Conservation (phyloP, 2,329 filamentous ascomycete species). For the Proliferodiscus dingleyae region DNA sequence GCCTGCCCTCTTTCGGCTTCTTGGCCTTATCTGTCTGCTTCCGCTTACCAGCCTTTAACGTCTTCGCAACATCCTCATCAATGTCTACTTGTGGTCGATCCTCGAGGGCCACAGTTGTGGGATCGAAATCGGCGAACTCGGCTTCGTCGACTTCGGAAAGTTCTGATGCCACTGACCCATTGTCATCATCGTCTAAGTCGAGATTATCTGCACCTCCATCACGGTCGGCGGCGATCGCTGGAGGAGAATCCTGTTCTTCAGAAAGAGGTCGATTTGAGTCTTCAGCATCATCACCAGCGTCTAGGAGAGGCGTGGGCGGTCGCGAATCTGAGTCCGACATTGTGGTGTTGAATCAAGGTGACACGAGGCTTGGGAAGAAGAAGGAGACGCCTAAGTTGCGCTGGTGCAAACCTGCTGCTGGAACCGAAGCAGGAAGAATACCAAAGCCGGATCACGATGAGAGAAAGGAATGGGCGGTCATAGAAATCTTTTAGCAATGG, state of each 20-base stretch:
- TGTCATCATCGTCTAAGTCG: slow-evolving; percentile 20
- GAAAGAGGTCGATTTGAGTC: slow-evolving; percentile 17
- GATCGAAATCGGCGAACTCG: slow-evolving; percentile 66
- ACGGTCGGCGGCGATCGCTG: slow-evolving; percentile 23
- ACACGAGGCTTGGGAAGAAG: not conserved
- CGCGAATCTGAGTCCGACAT: slow-evolving; percentile 29
- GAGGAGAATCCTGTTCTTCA: slow-evolving; percentile 21
- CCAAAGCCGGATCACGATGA: no score
- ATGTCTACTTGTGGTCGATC: slow-evolving; percentile 58
- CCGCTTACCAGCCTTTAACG: slow-evolving; percentile 59
- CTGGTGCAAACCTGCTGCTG: no score
- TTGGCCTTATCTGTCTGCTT: slow-evolving; percentile 61
- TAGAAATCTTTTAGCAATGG: not conserved
- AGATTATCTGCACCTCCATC: slow-evolving; percentile 28
- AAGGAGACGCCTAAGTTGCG: no score
- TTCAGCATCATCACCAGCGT: slow-evolving; percentile 16
- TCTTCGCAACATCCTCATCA: slow-evolving; percentile 60
- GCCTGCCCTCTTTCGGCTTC: slow-evolving; percentile 62
- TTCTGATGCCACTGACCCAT: slow-evolving; percentile 40
- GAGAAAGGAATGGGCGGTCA: not conserved
- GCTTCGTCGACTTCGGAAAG: slow-evolving; percentile 67
- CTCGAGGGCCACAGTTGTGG: slow-evolving; percentile 57
- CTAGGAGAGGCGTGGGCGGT: slow-evolving; percentile 20
- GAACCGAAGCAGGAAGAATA: no score
- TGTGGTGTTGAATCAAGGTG: slow-evolving; percentile 3